Evolutionary conservation across 139 green algal genomes (phyloP), one percentile per base, ranked within the genome.

Genomic region (Volvox reticuliferus): DNA sequence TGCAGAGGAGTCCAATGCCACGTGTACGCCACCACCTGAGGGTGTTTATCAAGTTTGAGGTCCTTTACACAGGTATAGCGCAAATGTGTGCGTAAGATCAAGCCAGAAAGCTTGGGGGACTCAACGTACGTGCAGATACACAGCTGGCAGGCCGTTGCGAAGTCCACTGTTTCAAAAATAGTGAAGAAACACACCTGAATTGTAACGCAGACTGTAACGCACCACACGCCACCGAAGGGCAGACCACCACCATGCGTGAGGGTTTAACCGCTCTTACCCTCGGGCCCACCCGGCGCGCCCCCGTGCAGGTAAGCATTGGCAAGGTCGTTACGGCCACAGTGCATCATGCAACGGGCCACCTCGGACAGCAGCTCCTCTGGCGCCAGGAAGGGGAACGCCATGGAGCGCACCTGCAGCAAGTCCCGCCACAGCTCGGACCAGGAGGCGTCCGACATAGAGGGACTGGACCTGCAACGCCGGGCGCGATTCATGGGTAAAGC

Each of bases 281-380:
- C 20, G 28, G 28, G 69, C 81, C n/a, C 82, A 79, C 30, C 69
- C 18, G 85, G 69, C 69, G 37, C 44, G 1, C 69, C 85, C 1
- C 55, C 75, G 28, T 78, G 73, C 73, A 90, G 86, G 55, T 85
- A 90, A 1, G 30, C 75, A 50, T 76, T 63, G 21, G 86, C 86
- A n/a, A 90, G 86, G 50, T 84, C 75, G 2, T 36, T 77, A 33
- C 75, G 86, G 73, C 86, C 86, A 76, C 86, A 85, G 75, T 90
- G 86, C 73, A 83, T 33, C 73, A 90, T 36, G 75, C 73, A 84
- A 24, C 86, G 86, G 12, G 26, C 30, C 61, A 90, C 21, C 86
- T 90, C 86, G 12, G 55, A 50, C 73, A 90, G 86, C 75, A 90
- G 35, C 86, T 75, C 22, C 22, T 33, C 30, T 36, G 79, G 30